These are phyloP conservation scores for Cenococcum geophilum DNA, from an alignment of 495 filamentous ascomycete species.

Conservation along the genomic window DNA sequence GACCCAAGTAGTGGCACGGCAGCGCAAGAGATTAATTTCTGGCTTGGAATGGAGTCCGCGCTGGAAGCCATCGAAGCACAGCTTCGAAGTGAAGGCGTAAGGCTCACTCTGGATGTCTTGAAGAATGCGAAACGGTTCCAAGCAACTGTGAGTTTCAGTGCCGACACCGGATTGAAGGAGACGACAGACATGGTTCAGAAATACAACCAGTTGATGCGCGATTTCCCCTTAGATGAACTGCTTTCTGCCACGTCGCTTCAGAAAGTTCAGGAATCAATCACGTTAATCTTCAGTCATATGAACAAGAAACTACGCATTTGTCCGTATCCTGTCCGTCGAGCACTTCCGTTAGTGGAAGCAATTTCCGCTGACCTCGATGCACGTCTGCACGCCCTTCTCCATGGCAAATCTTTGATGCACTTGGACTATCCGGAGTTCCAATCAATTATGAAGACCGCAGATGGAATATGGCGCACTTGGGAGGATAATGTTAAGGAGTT, in stretches of 20 bases:
- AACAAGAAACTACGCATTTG: constrained; percentile 96
- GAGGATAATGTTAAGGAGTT: constrained; percentile 96
- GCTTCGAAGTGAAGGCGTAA: constrained; percentile 79
- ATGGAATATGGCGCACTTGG: constrained; percentile 84
- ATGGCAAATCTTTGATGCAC: constrained; percentile 82
- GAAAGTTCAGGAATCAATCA: constrained; percentile 85
- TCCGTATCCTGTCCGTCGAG: constrained; percentile 86
- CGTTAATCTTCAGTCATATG: constrained; percentile 81
- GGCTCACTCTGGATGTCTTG: constrained; percentile 86
- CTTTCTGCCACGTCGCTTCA: constrained; percentile 82
- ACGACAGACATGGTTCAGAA: constrained; percentile 92
- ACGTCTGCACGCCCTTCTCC: constrained; percentile 75
- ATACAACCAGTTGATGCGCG: constrained; percentile 96
- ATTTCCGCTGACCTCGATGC: constrained; percentile 90
- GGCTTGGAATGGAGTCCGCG: constrained; percentile 89
- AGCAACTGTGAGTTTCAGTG: constrained; percentile 89
- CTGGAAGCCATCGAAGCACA: constrained; percentile 86
- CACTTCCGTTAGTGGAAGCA: constrained; percentile 92
- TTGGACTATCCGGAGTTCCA: constrained; percentile 87
- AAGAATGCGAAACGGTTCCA: constrained; percentile 94
- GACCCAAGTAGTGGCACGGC: constrained; percentile 85
- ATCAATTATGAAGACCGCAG: constrained; percentile 71
- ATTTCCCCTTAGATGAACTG: constrained; percentile 92
- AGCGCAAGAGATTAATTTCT: constrained; percentile 96
- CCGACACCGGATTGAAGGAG: constrained; percentile 92